These are phyloP conservation scores for Nigrospora osmanthi DNA, from an alignment of 2,329 filamentous ascomycete genomes.

Conservation along the genomic window DNA sequence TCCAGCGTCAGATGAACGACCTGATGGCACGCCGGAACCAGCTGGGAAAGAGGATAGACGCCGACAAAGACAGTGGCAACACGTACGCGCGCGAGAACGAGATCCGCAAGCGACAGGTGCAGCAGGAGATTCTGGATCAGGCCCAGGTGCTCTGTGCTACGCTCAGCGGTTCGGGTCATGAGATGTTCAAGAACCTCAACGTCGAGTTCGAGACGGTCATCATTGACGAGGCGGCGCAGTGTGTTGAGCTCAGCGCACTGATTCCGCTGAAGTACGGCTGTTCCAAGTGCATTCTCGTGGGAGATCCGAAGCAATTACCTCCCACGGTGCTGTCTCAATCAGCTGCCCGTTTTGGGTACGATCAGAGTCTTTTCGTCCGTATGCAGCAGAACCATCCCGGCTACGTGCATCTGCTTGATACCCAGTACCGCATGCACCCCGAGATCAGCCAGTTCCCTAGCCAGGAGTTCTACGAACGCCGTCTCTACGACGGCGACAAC, in stretches of 20 bases:
- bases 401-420: slow-evolving; percentile 90
- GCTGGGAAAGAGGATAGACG: slow-evolving; percentile 79
- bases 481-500: slow-evolving; percentile 73
- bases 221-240: slow-evolving; percentile 97
- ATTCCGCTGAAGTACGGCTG: slow-evolving; percentile 97
- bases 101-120: slow-evolving; percentile 72
- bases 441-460: slow-evolving; percentile 91
- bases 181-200: slow-evolving; percentile 90
- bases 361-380: slow-evolving; percentile 95
- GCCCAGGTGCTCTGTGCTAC: slow-evolving; percentile 94
- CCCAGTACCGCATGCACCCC: slow-evolving; percentile 98
- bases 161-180: slow-evolving; percentile 89
- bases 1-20: slow-evolving; percentile 71
- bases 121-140: slow-evolving; percentile 84
- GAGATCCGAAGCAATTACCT: slow-evolving; percentile 94
- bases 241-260: slow-evolving; percentile 90
- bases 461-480: slow-evolving; percentile 83
- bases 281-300: slow-evolving; percentile 92
- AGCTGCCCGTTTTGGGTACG: slow-evolving; percentile 86
- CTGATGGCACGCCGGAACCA: slow-evolving; percentile 69
- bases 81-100: slow-evolving; percentile 77
- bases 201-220: slow-evolving; percentile 98
- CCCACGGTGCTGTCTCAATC: slow-evolving; percentile 93
- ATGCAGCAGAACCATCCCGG: slow-evolving; percentile 91
- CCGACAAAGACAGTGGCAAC: slow-evolving; percentile 77